phyloP scores from a whole-genome alignment of 257 asterid species.

The Schizonepeta tenuifolia region DNA sequence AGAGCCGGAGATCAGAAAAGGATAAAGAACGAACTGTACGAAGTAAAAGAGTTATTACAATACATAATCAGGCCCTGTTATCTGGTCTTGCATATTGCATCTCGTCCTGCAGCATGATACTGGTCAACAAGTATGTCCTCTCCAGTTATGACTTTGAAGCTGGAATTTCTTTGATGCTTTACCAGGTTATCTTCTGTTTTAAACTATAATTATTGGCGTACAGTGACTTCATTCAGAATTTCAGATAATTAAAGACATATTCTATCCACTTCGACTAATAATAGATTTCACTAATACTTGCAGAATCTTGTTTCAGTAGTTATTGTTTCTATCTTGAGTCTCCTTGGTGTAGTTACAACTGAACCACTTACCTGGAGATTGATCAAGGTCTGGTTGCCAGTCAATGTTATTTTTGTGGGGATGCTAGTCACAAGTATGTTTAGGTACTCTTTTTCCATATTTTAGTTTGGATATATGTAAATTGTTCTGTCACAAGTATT shows the following conservation, averaged over 20 bases:
- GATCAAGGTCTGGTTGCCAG: constrained; percentile 96
- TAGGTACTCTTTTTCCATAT: constrained; percentile 59
- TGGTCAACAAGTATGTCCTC: constrained; percentile 89
- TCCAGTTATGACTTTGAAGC: constrained; percentile 87
- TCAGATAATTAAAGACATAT: constrained; percentile 27
- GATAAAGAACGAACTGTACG: constrained; percentile 47
- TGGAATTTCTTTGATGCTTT: constrained; percentile 92
- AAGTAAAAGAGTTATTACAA: constrained; percentile 43
- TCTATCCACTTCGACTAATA: constrained; percentile 24
- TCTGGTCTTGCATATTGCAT: constrained; percentile 84
- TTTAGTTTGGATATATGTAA: not conserved
- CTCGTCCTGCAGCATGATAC: constrained; percentile 92
- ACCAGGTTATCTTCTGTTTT: constrained; percentile 63
- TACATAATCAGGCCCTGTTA: constrained; percentile 64
- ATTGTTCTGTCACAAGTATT: constrained; percentile 3
- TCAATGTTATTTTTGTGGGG: constrained; percentile 90
- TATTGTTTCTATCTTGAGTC: constrained; percentile 63
- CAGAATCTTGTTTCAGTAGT: constrained; percentile 90
- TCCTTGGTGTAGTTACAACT: constrained; percentile 68
- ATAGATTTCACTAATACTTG: constrained; percentile 32
- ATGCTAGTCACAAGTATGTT: constrained; percentile 98
- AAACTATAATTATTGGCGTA: not conserved
- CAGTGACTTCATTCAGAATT: constrained; percentile 11
- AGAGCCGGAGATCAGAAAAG: constrained; percentile 53
- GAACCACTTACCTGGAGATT: constrained; percentile 93